Evolutionary conservation across 345 rosid genomes (phyloP).

Genomic region (Acer yangbiense): DNA sequence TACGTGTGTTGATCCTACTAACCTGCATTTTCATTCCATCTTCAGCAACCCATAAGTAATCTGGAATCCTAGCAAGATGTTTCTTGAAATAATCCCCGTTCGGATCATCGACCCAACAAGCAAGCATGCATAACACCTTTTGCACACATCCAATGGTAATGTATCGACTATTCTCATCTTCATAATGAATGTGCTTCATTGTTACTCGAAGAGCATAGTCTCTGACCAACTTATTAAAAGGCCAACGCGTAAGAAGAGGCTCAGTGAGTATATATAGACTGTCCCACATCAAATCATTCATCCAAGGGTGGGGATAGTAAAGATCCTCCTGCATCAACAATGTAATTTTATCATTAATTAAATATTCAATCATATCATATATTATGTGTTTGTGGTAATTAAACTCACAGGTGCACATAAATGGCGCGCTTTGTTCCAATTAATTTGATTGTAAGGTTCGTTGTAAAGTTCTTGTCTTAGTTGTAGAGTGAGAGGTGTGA

Average conservation of each 20-base stretch:
- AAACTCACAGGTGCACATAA: too few species aligned
- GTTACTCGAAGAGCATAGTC: slow-evolving; percentile 27
- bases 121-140: slow-evolving; percentile 45
- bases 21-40: slow-evolving; percentile 64
- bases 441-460: too few species aligned
- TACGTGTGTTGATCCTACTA: too few species aligned
- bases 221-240: slow-evolving; percentile 32
- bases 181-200: slow-evolving; percentile 42
- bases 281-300: slow-evolving; percentile 31
- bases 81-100: slow-evolving; percentile 38
- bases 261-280: slow-evolving; percentile 26
- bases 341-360: too few species aligned
- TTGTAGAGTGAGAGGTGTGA: too few species aligned
- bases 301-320: slow-evolving; percentile 30
- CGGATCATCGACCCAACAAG: slow-evolving; percentile 58
- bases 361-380: background rate
- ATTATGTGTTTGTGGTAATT: too few species aligned
- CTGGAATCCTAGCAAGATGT: slow-evolving; percentile 44
- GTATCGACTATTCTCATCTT: slow-evolving; percentile 40
- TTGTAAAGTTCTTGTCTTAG: too few species aligned
- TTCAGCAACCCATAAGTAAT: slow-evolving; percentile 54
- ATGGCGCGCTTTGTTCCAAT: too few species aligned
- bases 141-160: slow-evolving; percentile 38
- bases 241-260: slow-evolving; percentile 37
- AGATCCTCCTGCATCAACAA: slow-evolving; percentile 33